Evolutionary conservation across 768 basidiomycete species (phyloP).

Genomic region (Serendipita indica): DNA sequence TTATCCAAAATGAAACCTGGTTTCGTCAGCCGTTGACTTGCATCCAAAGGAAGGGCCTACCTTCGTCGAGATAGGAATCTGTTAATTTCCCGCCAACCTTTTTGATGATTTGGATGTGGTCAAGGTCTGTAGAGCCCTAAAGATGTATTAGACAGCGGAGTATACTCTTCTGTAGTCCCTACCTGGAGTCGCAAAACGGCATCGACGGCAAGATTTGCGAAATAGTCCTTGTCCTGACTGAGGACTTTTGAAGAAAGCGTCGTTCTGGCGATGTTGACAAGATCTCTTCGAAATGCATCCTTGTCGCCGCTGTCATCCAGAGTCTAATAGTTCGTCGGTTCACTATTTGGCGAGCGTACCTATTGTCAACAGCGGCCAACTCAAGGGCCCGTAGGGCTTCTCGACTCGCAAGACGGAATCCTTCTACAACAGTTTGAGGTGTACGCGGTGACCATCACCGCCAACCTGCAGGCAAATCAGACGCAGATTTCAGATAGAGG

Average conservation of each 20-base stretch:
- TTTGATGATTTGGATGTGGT: constrained; percentile 99
- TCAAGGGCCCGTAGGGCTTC: constrained; percentile 79
- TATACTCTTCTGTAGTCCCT: neutral
- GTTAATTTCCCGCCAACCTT: constrained; percentile 98
- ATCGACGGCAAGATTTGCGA: constrained; percentile 93
- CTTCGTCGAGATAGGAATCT: constrained; percentile 96
- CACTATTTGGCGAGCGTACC: constrained; percentile 33
- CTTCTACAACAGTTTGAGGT: constrained; percentile 96
- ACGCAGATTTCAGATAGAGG: too few relatives aligned
- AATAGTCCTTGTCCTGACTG: constrained; percentile 93
- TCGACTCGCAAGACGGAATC: constrained; percentile 79
- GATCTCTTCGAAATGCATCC: constrained; percentile 58
- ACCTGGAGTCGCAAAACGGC: constrained; percentile 88
- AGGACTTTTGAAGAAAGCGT: constrained; percentile 94
- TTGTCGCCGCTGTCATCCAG: neutral
- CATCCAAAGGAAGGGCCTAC: constrained; percentile 24
- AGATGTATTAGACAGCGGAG: constrained; percentile 7
- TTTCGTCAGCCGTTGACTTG: neutral
- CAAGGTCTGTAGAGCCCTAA: constrained; percentile 88
- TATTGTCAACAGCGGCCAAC: constrained; percentile 65
- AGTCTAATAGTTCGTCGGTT: neutral
- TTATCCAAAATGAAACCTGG: constrained; percentile 96
- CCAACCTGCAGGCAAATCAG: neutral
- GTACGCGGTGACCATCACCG: constrained; percentile 55
- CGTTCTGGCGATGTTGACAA: constrained; percentile 93